phyloP scores from a whole-genome alignment of 2,329 filamentous ascomycete species.

The Aspergillus floridensis region DNA sequence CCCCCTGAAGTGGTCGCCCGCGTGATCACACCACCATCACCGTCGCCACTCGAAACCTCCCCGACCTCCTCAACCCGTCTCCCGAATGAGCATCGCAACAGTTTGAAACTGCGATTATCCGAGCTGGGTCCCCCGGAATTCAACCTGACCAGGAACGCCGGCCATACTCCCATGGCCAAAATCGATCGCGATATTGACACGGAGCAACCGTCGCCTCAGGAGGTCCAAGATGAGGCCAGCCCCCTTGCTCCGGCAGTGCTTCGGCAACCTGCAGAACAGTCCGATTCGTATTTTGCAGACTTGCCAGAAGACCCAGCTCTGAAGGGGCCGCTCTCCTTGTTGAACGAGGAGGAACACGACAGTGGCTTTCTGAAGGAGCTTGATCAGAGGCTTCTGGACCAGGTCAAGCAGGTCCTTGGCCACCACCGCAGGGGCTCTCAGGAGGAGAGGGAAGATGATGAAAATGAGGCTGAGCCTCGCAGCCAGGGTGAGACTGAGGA shows the following conservation, averaged over 20 bases:
- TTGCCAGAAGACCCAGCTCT: constrained; percentile 44
- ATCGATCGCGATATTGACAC: constrained; percentile 37
- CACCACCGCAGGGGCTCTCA: constrained; percentile 21
- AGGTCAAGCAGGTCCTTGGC: constrained; percentile 36
- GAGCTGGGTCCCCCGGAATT: constrained; percentile 39
- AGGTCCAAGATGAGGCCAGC: constrained; percentile 25
- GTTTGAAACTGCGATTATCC: constrained; percentile 36
- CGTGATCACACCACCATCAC: constrained; percentile 43
- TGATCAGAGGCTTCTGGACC: constrained; percentile 43
- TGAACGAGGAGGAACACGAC: constrained; percentile 42
- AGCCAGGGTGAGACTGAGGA: constrained; percentile 27
- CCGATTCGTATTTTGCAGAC: constrained; percentile 43
- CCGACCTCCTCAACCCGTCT: constrained; percentile 25
- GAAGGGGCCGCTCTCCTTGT: constrained; percentile 43
- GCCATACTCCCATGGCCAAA: constrained; percentile 46
- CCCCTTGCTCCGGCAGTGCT: constrained; percentile 33
- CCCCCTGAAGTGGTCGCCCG: constrained; percentile 44
- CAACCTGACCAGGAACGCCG: constrained; percentile 42
- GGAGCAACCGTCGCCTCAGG: constrained; percentile 25
- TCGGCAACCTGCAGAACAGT: constrained; percentile 37
- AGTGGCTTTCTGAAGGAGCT: constrained; percentile 42
- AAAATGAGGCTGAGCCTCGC: constrained; percentile 21
- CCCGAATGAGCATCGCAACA: constrained; percentile 28
- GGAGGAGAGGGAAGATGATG: constrained; percentile 20
- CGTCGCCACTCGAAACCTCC: constrained; percentile 27